Percentiles rank a stretch among this genome's conserved stretches.
Evolutionary conservation across 2,329 filamentous ascomycete species (phyloP).

Genomic region (Pseudogymnoascus sp.): DNA sequence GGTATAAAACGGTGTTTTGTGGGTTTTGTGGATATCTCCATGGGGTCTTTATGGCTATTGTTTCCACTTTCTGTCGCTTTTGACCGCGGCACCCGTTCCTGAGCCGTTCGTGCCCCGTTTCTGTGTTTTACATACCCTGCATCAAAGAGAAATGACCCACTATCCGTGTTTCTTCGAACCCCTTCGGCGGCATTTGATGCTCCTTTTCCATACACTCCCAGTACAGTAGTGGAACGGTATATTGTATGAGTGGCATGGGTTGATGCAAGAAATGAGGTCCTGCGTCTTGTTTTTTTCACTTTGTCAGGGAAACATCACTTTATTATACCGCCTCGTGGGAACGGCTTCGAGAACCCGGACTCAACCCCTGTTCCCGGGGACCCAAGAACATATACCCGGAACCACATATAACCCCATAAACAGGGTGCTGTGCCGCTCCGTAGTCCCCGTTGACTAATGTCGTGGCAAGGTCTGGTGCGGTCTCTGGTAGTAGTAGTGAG

Average conservation of each 20-base stretch:
- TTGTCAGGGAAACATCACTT: not conserved
- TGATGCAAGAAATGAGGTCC: not conserved
- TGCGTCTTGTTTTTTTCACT: not conserved
- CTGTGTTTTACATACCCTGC: conserved; percentile 3
- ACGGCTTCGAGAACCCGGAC: not conserved
- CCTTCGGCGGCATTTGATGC: not conserved
- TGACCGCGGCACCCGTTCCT: not conserved
- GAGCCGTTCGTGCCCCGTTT: not conserved
- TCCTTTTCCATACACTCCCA: not conserved
- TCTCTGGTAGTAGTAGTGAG: not conserved
- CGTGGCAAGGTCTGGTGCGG: not conserved
- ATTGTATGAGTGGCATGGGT: not conserved
- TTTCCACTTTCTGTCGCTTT: not conserved
- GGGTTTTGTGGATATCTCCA: not conserved
- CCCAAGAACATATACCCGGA: conserved; percentile 1
- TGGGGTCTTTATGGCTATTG: not conserved
- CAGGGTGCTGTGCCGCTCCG: not conserved
- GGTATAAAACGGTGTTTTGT: conserved; percentile 9
- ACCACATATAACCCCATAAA: not conserved
- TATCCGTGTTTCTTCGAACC: not conserved
- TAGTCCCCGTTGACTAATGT: not conserved
- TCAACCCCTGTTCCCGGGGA: not conserved
- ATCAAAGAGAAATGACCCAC: not conserved
- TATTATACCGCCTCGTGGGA: not conserved
- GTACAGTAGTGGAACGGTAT: not conserved